phyloP scores from a whole-genome alignment of 208 protist genomes.

The Herpetomonas samuelpessoai region DNA sequence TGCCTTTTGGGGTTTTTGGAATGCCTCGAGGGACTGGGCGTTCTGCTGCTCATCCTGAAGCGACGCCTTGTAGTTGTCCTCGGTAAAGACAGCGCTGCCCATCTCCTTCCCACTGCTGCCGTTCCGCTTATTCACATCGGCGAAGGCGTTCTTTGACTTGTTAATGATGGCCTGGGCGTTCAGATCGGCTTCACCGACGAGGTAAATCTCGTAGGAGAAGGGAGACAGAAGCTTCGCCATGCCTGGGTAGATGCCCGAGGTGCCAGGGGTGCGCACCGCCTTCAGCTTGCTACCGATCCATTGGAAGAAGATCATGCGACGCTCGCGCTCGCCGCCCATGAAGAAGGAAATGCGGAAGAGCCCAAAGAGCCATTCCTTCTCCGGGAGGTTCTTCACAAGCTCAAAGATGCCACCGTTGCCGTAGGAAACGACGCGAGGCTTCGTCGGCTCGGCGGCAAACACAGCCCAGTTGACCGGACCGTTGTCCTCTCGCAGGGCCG shows the following conservation, averaged over 20 bases:
- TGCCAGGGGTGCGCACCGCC: conserved; percentile 25
- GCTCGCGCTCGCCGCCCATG: conserved; percentile 26
- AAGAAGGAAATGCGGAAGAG: conserved; percentile 75
- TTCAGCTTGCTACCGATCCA: conserved; percentile 76
- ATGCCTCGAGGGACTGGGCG: conserved; percentile 6
- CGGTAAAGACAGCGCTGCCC: conserved; percentile 34
- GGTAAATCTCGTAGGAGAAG: conserved; percentile 70
- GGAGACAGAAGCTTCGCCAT: conserved; percentile 63
- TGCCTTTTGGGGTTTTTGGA: neutral
- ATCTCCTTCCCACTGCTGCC: neutral
- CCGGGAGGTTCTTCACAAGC: conserved; percentile 65
- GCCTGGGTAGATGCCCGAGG: conserved; percentile 41
- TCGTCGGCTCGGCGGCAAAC: conserved; percentile 53
- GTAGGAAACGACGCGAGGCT: conserved; percentile 38
- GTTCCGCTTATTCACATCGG: conserved; percentile 5
- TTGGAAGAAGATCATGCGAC: conserved; percentile 78
- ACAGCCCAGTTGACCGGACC: conserved; percentile 80
- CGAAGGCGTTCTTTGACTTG: conserved; percentile 67
- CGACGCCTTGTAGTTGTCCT: conserved; percentile 41
- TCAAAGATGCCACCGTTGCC: conserved; percentile 76
- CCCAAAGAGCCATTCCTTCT: conserved; percentile 76
- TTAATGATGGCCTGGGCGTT: conserved; percentile 66
- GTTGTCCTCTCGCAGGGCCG: conserved; percentile 56
- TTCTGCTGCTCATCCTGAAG: conserved; percentile 35
- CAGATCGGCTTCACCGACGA: conserved; percentile 62